Base-by-base conservation (phyloP, 495 filamentous ascomycete genomes). In the Cladorrhinum samala region DNA sequence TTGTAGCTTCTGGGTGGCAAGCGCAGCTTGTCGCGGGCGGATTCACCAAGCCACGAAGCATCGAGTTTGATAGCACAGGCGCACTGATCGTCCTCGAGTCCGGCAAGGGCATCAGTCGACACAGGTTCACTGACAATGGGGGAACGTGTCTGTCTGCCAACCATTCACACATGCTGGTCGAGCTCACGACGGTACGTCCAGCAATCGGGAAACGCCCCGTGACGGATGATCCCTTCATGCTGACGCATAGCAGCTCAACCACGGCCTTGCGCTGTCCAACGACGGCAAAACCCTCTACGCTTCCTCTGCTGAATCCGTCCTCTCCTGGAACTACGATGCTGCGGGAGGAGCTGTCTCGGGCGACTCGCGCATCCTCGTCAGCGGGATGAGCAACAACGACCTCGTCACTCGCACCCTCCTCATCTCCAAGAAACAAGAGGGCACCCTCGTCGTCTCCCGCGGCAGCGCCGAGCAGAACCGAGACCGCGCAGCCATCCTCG, bases 281-380 rank as follows among this genome's bases (percentile, higher is more conserved):
- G 79, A 85, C 65, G 80, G 82, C 33, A 72, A 64, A 41, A 85
- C 77, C 4, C 66, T 87, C 50, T 87, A 83, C 61, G 83, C 81
- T 6, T 85, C 82, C 9, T 74, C 74, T 9, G 46, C 73, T 3
- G 68, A 77, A 24, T 63, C 72, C 17, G 84, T 80, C 37, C 83
- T 70, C 55, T 63, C 76, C 16, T 87, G 78, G 78, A 46, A 67
- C 36, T 87, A 87, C 60, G 72, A 84, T 61, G 59, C 79, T 8
- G 25, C 42, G 1, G 52, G 60, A 1, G 70, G 68, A 16, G 61
- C 65, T 30, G 75, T 74, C 52, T 66, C 65, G 46, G 61, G 62
- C n/a, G 67, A 55, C 7, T 72, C 73, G 14, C 65, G 56, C 38
- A 71, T 61, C 17, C 19, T 87, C 3, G 63, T 87, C 52, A 70